Percentiles rank a stretch among this genome's conserved stretches.
These are phyloP conservation scores for Musa balbisiana DNA, from an alignment of 202 grass and related monocot species.

Conservation along the genomic window DNA sequence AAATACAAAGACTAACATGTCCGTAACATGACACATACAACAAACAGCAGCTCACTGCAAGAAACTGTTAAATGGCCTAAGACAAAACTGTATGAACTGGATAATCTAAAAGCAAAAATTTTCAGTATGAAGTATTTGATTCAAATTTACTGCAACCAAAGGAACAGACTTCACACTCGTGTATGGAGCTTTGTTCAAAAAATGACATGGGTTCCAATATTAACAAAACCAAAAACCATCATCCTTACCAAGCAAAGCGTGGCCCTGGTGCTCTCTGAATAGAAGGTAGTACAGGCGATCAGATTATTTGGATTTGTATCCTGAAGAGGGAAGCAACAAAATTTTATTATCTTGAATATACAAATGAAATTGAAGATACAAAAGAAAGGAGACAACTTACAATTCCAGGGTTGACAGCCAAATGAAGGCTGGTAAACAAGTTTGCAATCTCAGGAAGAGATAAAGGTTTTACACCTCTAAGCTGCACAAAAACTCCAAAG, in stretches of 20 bases:
- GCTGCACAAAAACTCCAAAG: conserved; percentile 31
- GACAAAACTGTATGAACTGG: no score
- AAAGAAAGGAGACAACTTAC: conserved; percentile 45
- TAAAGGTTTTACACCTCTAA: conserved; percentile 89
- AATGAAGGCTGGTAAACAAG: conserved; percentile 71
- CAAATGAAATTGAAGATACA: not conserved
- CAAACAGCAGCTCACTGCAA: no score
- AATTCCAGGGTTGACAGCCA: conserved; percentile 79
- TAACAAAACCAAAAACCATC: not conserved
- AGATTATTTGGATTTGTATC: conserved; percentile 94
- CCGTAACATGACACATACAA: no score
- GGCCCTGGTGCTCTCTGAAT: conserved; percentile 64
- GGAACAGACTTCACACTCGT: no score
- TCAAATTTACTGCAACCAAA: no score
- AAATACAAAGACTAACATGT: no score
- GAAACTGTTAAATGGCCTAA: no score
- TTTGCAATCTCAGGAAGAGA: conserved; percentile 73
- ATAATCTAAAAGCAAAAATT: no score
- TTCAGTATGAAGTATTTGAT: no score
- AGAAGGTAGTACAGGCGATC: conserved; percentile 81
- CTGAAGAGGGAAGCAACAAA: conserved; percentile 36
- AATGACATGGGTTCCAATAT: no score
- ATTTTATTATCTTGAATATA: conserved; percentile 28
- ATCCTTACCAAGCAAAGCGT: conserved; percentile 89
- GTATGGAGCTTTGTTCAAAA: no score